phyloP scores from a whole-genome alignment of 2,329 filamentous ascomycete genomes.

The Aureobasidium pullulans region DNA sequence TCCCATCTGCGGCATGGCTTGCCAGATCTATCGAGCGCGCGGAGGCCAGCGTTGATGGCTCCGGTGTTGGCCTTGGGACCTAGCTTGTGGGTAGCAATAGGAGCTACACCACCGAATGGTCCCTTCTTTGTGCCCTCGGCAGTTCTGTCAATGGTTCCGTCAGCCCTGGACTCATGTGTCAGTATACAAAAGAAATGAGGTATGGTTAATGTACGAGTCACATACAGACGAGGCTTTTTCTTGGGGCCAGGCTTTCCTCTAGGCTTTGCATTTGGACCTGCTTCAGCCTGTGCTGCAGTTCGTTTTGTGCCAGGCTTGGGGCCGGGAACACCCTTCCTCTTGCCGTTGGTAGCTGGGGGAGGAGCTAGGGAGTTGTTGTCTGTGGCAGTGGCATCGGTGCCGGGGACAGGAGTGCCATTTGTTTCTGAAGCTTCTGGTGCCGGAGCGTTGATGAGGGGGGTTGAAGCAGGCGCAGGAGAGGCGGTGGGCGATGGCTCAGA shows the following conservation, averaged over 20 bases:
- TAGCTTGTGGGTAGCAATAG: conserved; percentile 59
- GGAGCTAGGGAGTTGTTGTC: conserved; percentile 36
- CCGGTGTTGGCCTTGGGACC: conserved; percentile 95
- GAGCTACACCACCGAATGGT: conserved; percentile 36
- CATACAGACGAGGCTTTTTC: conserved; percentile 92
- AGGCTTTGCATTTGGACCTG: conserved; percentile 50
- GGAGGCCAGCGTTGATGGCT: conserved; percentile 92
- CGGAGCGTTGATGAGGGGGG: conserved; percentile 29
- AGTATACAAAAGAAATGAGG: not conserved
- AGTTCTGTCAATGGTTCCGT: conserved; percentile 40
- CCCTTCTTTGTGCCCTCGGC: conserved; percentile 27
- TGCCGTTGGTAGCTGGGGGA: conserved; percentile 43
- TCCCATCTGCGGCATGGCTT: conserved; percentile 90
- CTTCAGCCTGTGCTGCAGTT: conserved; percentile 46
- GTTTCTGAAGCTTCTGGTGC: conserved; percentile 36
- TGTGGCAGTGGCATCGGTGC: conserved; percentile 26
- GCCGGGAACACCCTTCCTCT: conserved; percentile 70
- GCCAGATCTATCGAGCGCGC: conserved; percentile 85
- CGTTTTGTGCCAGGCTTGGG: conserved; percentile 59
- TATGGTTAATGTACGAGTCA: conserved; percentile 23
- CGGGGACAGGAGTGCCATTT: conserved; percentile 31
- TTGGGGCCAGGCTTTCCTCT: conserved; percentile 89
- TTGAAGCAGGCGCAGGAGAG: conserved; percentile 29
- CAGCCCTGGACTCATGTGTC: conserved; percentile 35
- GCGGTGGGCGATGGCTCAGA: conserved; percentile 29